Conservation (phyloP, 441 rosid genomes). For the Adansonia madagascariensis region DNA sequence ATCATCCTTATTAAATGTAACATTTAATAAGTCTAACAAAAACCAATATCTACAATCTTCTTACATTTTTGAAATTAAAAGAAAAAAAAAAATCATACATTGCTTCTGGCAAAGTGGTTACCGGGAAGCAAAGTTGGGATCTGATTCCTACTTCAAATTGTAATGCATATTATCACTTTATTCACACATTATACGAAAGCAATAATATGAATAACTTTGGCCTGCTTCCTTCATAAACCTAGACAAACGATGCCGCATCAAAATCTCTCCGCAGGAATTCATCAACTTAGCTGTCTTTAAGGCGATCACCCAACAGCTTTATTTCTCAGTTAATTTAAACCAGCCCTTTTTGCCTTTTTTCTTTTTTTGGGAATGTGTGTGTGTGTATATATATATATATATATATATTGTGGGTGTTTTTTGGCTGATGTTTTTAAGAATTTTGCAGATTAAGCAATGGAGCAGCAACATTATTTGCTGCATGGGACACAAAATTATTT, state of each 20-base stretch:
- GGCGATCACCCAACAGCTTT: background rate
- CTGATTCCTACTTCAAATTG: conserved; percentile 35
- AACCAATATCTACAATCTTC: too few relatives aligned
- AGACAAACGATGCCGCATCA: background rate
- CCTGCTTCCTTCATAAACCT: background rate
- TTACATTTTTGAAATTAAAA: too few relatives aligned
- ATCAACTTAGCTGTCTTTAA: background rate
- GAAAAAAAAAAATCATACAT: background rate
- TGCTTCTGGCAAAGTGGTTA: conserved; percentile 7
- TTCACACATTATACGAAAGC: conserved; percentile 20
- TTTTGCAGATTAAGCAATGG: conserved; percentile 22
- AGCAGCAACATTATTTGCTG: conserved; percentile 36
- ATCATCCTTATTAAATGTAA: too few relatives aligned
- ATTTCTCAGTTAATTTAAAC: background rate
- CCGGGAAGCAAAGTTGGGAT: conserved; percentile 41
- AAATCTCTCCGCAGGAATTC: background rate
- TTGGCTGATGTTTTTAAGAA: background rate
- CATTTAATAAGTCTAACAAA: too few relatives aligned
- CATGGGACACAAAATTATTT: conserved; percentile 52
- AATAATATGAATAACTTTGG: background rate
- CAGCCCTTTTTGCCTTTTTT: background rate
- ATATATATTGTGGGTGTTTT: background rate
- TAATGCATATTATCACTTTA: conserved; percentile 27
- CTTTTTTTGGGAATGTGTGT: background rate
- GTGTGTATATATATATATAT: too few relatives aligned